A percentile compares a stretch with the other conserved stretches of the same genome.
phyloP scores from a whole-genome alignment of 805 yeast species.

The Diddensiella santjacobensis region DNA sequence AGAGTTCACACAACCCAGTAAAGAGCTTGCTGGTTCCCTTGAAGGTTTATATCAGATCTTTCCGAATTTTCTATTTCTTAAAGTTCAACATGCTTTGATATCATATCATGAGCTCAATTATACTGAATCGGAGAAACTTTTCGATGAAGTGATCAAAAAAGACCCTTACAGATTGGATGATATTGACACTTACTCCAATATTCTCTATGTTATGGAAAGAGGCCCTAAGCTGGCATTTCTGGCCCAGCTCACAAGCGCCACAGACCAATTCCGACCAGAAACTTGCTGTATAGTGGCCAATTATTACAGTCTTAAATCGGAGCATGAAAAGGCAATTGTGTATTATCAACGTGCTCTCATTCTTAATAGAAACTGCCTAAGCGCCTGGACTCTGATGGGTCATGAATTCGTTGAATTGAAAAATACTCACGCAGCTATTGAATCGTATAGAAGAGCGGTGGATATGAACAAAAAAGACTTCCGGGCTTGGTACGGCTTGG shows the following conservation, averaged over 20 bases:
- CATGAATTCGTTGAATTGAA: constrained; percentile 96
- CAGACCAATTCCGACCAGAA: constrained; percentile 87
- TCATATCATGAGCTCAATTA: constrained; percentile 85
- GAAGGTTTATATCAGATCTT: constrained; percentile 50
- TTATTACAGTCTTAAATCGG: constrained; percentile 84
- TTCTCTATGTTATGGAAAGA: constrained; percentile 90
- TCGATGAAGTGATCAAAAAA: constrained; percentile 63
- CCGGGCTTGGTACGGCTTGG: constrained; percentile 97
- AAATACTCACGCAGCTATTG: constrained; percentile 96
- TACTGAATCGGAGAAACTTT: constrained; percentile 68
- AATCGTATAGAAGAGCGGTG: constrained; percentile 88
- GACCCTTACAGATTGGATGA: constrained; percentile 91
- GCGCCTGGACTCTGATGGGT: constrained; percentile 98
- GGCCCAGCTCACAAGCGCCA: constrained; percentile 78
- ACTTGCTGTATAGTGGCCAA: constrained; percentile 94
- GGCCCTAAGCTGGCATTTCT: constrained; percentile 75
- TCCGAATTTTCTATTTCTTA: constrained; percentile 70
- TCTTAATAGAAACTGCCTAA: constrained; percentile 70
- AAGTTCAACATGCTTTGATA: constrained; percentile 77
- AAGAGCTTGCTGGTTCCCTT: constrained; percentile 43
- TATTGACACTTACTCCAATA: constrained; percentile 89
- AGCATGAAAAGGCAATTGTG: constrained; percentile 92
- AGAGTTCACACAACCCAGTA: constrained; percentile 71
- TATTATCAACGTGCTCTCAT: constrained; percentile 87
- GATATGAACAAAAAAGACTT: constrained; percentile 86